Evolutionary conservation across 192 early-diverging fungal species (phyloP).

Genomic region (Thamnidium elegans): DNA sequence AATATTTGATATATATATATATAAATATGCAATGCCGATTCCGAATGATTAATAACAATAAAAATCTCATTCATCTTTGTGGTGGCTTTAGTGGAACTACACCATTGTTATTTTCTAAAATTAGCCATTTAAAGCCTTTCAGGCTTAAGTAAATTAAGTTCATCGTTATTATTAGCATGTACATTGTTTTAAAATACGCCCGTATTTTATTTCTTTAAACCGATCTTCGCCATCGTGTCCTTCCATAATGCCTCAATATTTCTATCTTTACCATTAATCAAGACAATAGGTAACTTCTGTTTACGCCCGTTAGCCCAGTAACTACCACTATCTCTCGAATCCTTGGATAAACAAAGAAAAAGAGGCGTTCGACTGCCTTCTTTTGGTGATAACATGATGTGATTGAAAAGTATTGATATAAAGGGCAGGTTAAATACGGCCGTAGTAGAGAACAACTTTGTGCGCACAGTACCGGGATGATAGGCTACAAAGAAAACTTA

Average conservation of each 20-base stretch:
- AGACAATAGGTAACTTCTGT: not conserved
- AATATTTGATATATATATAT: too few species aligned
- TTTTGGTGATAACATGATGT: slow-evolving; percentile 17
- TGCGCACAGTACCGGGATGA: slow-evolving; percentile 18
- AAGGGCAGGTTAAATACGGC: not conserved
- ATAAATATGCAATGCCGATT: too few species aligned
- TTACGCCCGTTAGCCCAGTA: slow-evolving; percentile 10
- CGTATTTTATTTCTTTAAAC: not conserved
- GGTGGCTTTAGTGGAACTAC: too few species aligned
- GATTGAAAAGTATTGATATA: not conserved
- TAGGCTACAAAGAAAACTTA: slow-evolving; percentile 5
- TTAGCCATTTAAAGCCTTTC: too few species aligned
- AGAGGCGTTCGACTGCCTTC: slow-evolving; percentile 19
- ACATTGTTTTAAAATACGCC: too few species aligned
- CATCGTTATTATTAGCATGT: too few species aligned
- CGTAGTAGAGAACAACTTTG: slow-evolving; percentile 11
- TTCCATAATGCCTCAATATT: slow-evolving; percentile 7
- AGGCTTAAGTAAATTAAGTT: too few species aligned
- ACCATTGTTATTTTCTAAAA: too few species aligned
- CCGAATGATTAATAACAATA: too few species aligned
- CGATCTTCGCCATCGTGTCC: not conserved
- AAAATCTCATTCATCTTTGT: too few species aligned
- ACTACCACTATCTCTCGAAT: not conserved
- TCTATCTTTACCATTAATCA: slow-evolving; percentile 2
- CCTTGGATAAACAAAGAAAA: not conserved